Evolutionary conservation across 2,329 filamentous ascomycete species (phyloP).

Genomic region (Trichoderma sp.): DNA sequence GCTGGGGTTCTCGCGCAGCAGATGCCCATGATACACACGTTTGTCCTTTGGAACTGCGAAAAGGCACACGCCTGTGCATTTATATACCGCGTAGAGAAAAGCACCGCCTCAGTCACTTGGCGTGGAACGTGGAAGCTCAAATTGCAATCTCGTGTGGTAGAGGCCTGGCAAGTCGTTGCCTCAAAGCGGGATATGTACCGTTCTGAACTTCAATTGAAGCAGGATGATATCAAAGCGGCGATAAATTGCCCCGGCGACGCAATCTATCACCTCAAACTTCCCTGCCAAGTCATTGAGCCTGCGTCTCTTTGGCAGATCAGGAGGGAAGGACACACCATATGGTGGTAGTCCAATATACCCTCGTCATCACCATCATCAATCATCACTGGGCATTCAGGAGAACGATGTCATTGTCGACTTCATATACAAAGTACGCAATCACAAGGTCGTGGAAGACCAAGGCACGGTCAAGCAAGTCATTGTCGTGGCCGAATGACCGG

Average conservation of each 20-base stretch:
- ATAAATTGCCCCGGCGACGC: constrained; percentile 36
- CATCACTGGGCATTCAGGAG: no score
- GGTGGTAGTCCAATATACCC: background rate
- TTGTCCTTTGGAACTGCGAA: constrained; percentile 39
- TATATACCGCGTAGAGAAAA: constrained; percentile 31
- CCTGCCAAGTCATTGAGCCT: constrained; percentile 35
- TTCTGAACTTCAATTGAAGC: constrained; percentile 24
- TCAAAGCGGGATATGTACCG: constrained; percentile 1
- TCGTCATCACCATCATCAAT: no score
- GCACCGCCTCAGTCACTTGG: constrained; percentile 34
- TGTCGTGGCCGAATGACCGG: no score
- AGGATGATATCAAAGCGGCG: background rate
- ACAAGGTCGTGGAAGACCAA: no score
- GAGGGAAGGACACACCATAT: constrained; percentile 27
- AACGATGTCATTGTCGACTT: no score
- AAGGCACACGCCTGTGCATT: constrained; percentile 36
- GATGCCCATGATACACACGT: constrained; percentile 36
- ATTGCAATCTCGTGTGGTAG: constrained; percentile 30
- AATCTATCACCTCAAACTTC: constrained; percentile 34
- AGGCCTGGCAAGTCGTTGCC: constrained; percentile 24
- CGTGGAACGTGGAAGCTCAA: constrained; percentile 36
- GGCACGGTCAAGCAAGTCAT: no score
- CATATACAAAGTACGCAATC: no score
- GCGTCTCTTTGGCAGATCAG: constrained; percentile 38
- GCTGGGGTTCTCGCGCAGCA: constrained; percentile 28